Evolutionary conservation across 768 basidiomycete genomes (phyloP), one percentile per base, ranked within the genome.

Genomic region (Tubosaeta sp.): DNA sequence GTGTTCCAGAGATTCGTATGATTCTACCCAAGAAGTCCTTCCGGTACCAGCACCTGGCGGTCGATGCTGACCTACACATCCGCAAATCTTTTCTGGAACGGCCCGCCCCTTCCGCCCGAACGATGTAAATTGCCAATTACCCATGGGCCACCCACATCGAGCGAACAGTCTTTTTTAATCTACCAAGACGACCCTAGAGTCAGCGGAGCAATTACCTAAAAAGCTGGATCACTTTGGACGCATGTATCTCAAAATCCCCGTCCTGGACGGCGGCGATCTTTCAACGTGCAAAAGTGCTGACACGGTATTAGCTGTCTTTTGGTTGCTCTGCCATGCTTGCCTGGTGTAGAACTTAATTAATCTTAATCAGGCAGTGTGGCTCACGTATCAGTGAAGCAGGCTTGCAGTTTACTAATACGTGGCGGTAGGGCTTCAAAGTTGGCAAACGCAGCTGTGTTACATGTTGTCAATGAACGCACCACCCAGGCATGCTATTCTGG

Each of bases 101-200:
- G 59, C n/a, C 53, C 47, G 51, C 35, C 29, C 46, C 44, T 37
- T 22, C 38, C 55, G 53, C 10, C 39, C 58, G 41, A 22, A 22
- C 19, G 0, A 10, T 27, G 14, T 22, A 25, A 17, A 43, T 46
- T 17, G 35, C 44, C 29, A 19, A 38, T 29, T 43, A 34, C 42
- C 27, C 37, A 32, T 31, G 43, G 27, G 10, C 32, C 38, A 35
- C 27, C 46, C 13, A 22, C 31, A 11, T 39, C 6, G 48, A 48
- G 17, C 14, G 25, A 48, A 41, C 29, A 10, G 25, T 42, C 41
- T 12, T 13, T 39, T 34, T 27, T 26, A 14, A 41, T 34, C 45
- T 35, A 29, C 6, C 35, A 35, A 35, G 16, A 35, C n/a, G n/a
- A 35, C 34, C 26, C 43, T 41, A 34, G 14, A 41, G 19, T 41